phyloP scores from a whole-genome alignment of 192 early-diverging fungal genomes.

The Pilobolus umbonatus region DNA sequence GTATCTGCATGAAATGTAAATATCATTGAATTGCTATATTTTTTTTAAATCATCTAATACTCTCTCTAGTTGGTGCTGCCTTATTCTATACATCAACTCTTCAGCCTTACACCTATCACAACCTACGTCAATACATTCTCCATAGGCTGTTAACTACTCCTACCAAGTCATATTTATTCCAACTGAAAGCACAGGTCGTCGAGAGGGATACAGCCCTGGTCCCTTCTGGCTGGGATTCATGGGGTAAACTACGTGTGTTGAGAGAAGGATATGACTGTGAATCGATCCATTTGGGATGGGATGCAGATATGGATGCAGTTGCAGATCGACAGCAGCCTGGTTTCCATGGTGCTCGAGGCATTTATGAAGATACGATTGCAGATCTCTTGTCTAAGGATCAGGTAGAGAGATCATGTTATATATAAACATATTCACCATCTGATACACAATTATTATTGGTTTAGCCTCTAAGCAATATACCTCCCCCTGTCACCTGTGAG shows the following conservation, averaged over 20 bases:
- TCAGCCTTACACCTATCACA: conserved; percentile 68
- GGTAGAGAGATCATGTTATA: conserved; percentile 19
- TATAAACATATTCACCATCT: background rate
- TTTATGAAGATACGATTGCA: conserved; percentile 55
- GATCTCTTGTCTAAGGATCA: conserved; percentile 39
- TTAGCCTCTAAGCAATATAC: conserved; percentile 50
- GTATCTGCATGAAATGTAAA: conserved; percentile 86
- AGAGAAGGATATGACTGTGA: conserved; percentile 71
- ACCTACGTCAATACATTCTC: conserved; percentile 77
- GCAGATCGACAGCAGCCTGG: conserved; percentile 26
- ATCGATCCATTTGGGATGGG: conserved; percentile 57
- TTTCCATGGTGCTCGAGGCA: conserved; percentile 47
- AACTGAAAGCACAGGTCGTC: conserved; percentile 69
- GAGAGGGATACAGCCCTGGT: conserved; percentile 86
- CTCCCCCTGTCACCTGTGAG: conserved; percentile 66
- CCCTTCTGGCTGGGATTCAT: conserved; percentile 92
- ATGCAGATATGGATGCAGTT: conserved; percentile 40
- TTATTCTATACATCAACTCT: conserved; percentile 86
- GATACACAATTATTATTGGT: too few species aligned
- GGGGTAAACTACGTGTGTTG: conserved; percentile 79
- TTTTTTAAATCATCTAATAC: background rate
- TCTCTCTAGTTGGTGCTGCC: conserved; percentile 71
- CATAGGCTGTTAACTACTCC: conserved; percentile 57
- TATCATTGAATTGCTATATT: background rate
- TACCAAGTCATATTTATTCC: conserved; percentile 52